A percentile compares a stretch with the other conserved stretches of the same genome.
phyloP scores from a whole-genome alignment of 176 grass and related monocot species.

The Oryza nivara region DNA sequence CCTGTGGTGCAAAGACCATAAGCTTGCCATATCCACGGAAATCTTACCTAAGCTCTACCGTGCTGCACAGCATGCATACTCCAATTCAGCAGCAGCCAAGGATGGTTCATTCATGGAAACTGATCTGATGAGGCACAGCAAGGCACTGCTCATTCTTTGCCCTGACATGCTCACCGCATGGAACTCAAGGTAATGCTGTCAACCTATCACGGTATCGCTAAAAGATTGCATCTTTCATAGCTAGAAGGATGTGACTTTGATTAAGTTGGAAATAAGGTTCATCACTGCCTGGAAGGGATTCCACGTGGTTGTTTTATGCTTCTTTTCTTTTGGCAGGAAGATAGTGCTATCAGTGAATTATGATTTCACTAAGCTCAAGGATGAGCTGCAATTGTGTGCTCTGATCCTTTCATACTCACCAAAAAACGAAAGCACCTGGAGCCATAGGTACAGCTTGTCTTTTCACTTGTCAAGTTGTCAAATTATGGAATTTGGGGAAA shows the following conservation, averaged over 20 bases:
- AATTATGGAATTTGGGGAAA: not conserved
- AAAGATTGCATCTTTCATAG: not conserved
- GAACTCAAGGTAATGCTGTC: conserved; percentile 68
- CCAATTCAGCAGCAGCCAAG: conserved; percentile 36
- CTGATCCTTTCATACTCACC: conserved; percentile 69
- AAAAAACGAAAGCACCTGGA: conserved; percentile 70
- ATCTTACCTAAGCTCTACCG: conserved; percentile 55
- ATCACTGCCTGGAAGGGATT: not conserved
- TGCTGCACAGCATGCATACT: conserved; percentile 43
- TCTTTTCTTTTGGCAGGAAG: conserved; percentile 53
- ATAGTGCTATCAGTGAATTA: conserved; percentile 45
- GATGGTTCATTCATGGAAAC: conserved; percentile 5
- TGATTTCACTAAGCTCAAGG: conserved; percentile 46
- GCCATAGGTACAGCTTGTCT: conserved; percentile 54
- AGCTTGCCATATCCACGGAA: conserved; percentile 70
- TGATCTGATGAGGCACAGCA: conserved; percentile 63
- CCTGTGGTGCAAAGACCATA: conserved; percentile 80
- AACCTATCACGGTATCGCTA: not conserved
- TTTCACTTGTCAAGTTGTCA: not conserved
- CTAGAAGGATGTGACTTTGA: not conserved
- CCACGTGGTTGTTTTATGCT: not conserved
- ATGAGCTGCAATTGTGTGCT: conserved; percentile 64
- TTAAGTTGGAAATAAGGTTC: not conserved
- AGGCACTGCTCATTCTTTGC: conserved; percentile 72
- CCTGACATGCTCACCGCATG: conserved; percentile 72